These are phyloP conservation scores for Glomus cerebriforme DNA, from an alignment of 192 early-diverging fungal species.

Conservation along the genomic window DNA sequence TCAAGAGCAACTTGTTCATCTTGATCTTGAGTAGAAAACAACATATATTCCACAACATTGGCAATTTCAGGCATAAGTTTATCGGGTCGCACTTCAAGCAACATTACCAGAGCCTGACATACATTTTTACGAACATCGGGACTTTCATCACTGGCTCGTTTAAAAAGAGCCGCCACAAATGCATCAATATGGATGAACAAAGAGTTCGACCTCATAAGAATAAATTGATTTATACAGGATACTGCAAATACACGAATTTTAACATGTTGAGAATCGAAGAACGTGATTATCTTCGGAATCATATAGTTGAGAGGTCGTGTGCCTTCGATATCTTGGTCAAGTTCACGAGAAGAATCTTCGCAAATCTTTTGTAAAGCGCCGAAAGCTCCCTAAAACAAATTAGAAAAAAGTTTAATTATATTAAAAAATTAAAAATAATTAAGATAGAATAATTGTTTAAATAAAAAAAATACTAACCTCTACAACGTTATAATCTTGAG, in stretches of 20 bases:
- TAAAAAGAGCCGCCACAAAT: conserved; percentile 80
- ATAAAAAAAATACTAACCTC: conserved; percentile 58
- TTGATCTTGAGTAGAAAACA: conserved; percentile 86
- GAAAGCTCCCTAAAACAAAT: conserved; percentile 68
- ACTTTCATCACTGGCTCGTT: conserved; percentile 81
- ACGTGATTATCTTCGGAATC: conserved; percentile 86
- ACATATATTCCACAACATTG: conserved; percentile 93
- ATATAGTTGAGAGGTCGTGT: conserved; percentile 78
- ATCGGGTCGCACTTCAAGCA: conserved; percentile 85
- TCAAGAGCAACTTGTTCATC: conserved; percentile 92
- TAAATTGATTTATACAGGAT: conserved; percentile 85
- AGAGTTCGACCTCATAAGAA: conserved; percentile 71
- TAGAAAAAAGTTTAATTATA: background rate
- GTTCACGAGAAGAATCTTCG: conserved; percentile 84
- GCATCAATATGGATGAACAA: conserved; percentile 68
- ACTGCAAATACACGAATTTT: conserved; percentile 82
- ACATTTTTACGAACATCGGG: conserved; percentile 86
- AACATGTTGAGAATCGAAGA: conserved; percentile 76
- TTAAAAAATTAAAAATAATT: background rate
- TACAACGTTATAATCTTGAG: conserved; percentile 66
- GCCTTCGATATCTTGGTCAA: conserved; percentile 77
- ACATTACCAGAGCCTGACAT: conserved; percentile 91
- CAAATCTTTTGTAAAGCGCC: conserved; percentile 92
- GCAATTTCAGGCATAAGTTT: conserved; percentile 85
- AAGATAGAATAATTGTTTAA: background rate